Base-by-base conservation (phyloP, 345 rosid species). In the Linum trigynum region DNA sequence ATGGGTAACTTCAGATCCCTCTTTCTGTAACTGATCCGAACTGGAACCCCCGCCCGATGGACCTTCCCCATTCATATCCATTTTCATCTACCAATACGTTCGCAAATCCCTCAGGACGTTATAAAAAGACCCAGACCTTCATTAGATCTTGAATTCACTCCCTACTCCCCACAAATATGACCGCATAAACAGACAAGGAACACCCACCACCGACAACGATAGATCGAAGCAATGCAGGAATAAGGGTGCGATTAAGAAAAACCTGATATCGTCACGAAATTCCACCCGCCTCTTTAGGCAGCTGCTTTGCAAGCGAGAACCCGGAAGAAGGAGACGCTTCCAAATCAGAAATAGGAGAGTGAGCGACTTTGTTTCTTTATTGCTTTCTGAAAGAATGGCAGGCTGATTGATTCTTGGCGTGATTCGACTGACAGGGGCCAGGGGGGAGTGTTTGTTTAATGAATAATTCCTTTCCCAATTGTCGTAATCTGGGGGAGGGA, bases 61-160 rank as follows among this genome's bases (percentile, higher is more conserved):
- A 69, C 58, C 43, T 59, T 59, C 78, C 12, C 70, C 58, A 48
- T 80, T 68, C 56, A 71, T 57, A 55, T 77, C 88, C 81, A 76
- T 85, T 43, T 63, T 15, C 2, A 2, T 48, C 9, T 5, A 41
- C 45, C 45, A 8, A 41, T 41, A 4, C 45, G 45, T 41, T 8
- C 45, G 9, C 45, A 4, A 8, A 41, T 41, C 9, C 45, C 9
- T 4, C 9, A 41, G 1, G 45, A 23, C 32, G 32, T 23, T 23
- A 23, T 23, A 23, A 23, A 41, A 41, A 41, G 45, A 41, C 9
- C 6, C 45, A 41, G 9, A 4, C 45, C 9, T 48, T 48, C 32
- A 23, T 23, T 23, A 23, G 32, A 23, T 23, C 32, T 23, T 23
- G 32, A 23, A 23, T 23, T 23, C 32, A 23, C 32, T 23, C 32